These are phyloP conservation scores for Quillaja saponaria DNA, from an alignment of 306 rosid genomes.

Conservation along the genomic window DNA sequence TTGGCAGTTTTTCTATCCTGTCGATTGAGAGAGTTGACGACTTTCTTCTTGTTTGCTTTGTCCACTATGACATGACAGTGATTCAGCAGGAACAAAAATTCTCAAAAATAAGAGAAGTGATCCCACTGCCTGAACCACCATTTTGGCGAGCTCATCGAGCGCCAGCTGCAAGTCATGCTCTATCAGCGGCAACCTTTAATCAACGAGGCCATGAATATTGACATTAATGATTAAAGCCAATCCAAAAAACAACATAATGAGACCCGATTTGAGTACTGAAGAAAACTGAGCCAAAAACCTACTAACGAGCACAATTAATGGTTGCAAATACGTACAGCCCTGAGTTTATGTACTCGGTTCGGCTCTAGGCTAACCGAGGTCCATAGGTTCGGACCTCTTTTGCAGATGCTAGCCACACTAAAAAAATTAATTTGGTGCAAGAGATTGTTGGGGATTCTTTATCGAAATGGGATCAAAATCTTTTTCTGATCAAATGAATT, in stretches of 20 bases:
- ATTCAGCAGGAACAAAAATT: slow-evolving; percentile 53
- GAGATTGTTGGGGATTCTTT: neutral
- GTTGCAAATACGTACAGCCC: slow-evolving; percentile 66
- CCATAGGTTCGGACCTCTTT: slow-evolving; percentile 74
- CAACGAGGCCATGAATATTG: slow-evolving; percentile 71
- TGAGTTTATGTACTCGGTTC: slow-evolving; percentile 74
- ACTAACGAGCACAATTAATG: slow-evolving; percentile 44
- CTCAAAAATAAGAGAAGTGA: slow-evolving; percentile 55
- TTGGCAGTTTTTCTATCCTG: no score
- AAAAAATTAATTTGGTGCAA: neutral
- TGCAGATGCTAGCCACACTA: slow-evolving; percentile 90
- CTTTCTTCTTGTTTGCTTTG: no score
- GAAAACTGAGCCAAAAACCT: slow-evolving; percentile 71
- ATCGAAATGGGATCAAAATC: neutral
- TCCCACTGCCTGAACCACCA: slow-evolving; percentile 57
- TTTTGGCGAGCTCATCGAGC: slow-evolving; percentile 64
- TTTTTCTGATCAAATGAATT: no score
- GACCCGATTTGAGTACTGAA: slow-evolving; percentile 54
- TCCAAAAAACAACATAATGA: slow-evolving; percentile 47
- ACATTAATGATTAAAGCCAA: slow-evolving; percentile 44
- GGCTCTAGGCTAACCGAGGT: slow-evolving; percentile 49
- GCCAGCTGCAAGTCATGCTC: slow-evolving; percentile 68
- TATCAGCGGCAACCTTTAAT: slow-evolving; percentile 49
- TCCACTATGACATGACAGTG: no score
- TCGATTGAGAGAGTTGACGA: no score